Conservation (phyloP, 2,329 filamentous ascomycete genomes). For the Colletotrichum sp. region DNA sequence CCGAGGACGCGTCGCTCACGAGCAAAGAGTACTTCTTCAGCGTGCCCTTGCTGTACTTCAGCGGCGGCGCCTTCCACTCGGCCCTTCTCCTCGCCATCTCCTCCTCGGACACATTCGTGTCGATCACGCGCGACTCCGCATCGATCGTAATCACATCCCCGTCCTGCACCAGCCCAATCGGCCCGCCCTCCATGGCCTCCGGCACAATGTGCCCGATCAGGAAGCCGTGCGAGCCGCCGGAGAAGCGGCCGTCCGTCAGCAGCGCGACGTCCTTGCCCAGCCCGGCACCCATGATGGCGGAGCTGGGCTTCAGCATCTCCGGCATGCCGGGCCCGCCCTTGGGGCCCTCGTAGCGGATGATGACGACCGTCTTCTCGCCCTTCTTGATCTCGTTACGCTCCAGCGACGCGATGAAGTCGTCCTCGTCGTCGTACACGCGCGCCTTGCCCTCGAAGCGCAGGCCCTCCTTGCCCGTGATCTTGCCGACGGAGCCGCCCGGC, state of each 20-base stretch:
- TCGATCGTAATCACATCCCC: constrained; percentile 85
- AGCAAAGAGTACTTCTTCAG: constrained; percentile 72
- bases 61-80: constrained; percentile 66
- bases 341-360: constrained; percentile 92
- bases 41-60: constrained; percentile 67
- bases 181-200: constrained; percentile 84
- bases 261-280: constrained; percentile 78
- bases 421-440: constrained; percentile 83
- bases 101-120: constrained; percentile 70
- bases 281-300: constrained; percentile 89
- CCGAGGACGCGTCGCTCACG: constrained; percentile 63
- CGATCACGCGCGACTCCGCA: constrained; percentile 72
- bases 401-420: constrained; percentile 78
- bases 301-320: constrained; percentile 92
- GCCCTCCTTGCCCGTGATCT: constrained; percentile 96
- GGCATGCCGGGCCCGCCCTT: constrained; percentile 95
- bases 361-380: constrained; percentile 86
- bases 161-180: constrained; percentile 81
- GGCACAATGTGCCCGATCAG: constrained; percentile 88
- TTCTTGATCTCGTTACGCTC: constrained; percentile 80
- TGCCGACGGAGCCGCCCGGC: constrained; percentile 85
- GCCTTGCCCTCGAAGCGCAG: constrained; percentile 81
- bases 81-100: constrained; percentile 64
- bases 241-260: constrained; percentile 78
- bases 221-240: constrained; percentile 84